These are phyloP conservation scores for Cercospora janseana DNA, from an alignment of 2,329 filamentous ascomycete genomes.

Conservation along the genomic window DNA sequence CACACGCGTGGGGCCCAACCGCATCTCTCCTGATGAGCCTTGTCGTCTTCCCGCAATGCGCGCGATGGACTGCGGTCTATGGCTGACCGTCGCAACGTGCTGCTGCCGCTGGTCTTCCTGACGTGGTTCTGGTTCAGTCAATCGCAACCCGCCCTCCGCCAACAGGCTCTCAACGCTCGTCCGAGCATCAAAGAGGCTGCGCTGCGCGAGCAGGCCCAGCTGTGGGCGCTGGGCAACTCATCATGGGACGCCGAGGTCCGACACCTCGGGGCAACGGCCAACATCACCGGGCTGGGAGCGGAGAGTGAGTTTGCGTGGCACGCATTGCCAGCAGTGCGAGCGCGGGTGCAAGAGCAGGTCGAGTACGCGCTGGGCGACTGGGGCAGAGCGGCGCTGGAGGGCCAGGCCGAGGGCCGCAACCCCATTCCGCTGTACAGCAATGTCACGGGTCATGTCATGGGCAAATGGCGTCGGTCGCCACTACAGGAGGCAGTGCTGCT, in stretches of 20 bases:
- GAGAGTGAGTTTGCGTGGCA: constrained; percentile 78
- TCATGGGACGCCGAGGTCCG: constrained; percentile 52
- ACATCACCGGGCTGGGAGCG: constrained; percentile 71
- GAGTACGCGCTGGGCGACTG: constrained; percentile 42
- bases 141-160: constrained; percentile 38
- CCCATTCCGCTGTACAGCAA: constrained; percentile 70
- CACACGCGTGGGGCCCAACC: no score
- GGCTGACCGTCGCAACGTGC: constrained; percentile 46
- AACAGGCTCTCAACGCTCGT: constrained; percentile 41
- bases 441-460: constrained; percentile 71
- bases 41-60: background rate
- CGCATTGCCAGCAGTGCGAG: constrained; percentile 64
- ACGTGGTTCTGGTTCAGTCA: constrained; percentile 55
- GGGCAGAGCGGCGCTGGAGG: constrained; percentile 32
- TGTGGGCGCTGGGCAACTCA: constrained; percentile 52
- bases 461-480: constrained; percentile 67
- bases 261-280: constrained; percentile 44
- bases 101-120: constrained; percentile 51
- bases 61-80: constrained; percentile 33
- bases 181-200: constrained; percentile 51
- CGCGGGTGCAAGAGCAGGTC: constrained; percentile 61
- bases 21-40: constrained; percentile 12
- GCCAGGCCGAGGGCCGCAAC: constrained; percentile 40
- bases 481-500: constrained; percentile 50
- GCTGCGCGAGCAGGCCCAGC: constrained; percentile 51